A percentile compares a stretch with the other conserved stretches of the same genome.
Evolutionary conservation across 164 flowering plant species (phyloP).

Genomic region (Aristolochia fimbriata): DNA sequence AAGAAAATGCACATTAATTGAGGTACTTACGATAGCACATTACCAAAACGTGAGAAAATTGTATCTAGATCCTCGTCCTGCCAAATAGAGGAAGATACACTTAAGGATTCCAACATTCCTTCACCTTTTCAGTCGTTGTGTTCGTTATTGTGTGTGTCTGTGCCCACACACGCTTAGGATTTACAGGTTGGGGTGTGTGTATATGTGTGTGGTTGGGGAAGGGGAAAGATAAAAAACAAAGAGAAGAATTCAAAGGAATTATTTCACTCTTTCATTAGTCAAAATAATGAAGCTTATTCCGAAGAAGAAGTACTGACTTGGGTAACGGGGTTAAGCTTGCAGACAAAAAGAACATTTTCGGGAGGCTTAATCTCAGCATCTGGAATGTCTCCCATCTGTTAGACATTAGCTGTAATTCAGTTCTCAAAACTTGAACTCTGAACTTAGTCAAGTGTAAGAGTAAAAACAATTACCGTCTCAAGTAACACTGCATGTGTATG

Average conservation of each 20-base stretch:
- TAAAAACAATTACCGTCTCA: slow-evolving; percentile 51
- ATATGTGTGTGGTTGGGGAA: no score
- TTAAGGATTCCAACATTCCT: no score
- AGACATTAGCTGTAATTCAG: slow-evolving; percentile 7
- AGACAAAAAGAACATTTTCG: slow-evolving; percentile 88
- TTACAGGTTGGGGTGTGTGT: no score
- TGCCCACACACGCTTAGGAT: no score
- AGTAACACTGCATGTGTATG: slow-evolving; percentile 92
- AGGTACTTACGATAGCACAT: slow-evolving; percentile 64
- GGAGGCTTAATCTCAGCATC: slow-evolving; percentile 94
- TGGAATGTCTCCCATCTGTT: slow-evolving; percentile 94
- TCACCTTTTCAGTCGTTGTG: no score
- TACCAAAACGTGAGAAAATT: slow-evolving; percentile 93
- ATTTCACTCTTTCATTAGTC: no score
- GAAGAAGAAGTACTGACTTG: slow-evolving; percentile 41
- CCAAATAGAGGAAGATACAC: slow-evolving; percentile 3
- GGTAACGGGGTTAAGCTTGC: slow-evolving; percentile 96
- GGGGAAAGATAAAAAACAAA: no score
- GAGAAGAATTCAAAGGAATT: no score
- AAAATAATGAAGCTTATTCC: neutral
- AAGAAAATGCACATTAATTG: neutral
- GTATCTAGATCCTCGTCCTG: slow-evolving; percentile 95
- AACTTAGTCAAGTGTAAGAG: neutral
- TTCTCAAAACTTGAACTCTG: neutral
- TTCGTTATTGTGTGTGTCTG: no score